These are phyloP conservation scores for Firmiana major DNA, from an alignment of 345 rosid species.

Conservation along the genomic window DNA sequence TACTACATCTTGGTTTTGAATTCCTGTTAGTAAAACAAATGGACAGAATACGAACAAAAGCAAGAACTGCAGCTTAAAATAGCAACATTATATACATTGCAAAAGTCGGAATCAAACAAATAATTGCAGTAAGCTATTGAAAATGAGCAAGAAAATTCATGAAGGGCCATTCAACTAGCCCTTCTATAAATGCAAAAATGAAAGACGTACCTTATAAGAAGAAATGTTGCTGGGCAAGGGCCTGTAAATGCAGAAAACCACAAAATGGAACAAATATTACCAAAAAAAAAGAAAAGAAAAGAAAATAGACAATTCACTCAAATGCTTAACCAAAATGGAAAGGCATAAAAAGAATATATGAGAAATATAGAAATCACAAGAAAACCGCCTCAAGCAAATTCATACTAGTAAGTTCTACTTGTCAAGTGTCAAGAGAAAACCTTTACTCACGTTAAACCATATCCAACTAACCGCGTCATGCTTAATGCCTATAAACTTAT, in stretches of 20 bases:
- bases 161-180: background rate
- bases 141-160: background rate
- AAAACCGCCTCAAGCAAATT: background rate
- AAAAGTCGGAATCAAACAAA: background rate
- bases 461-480: background rate
- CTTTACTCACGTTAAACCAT: background rate
- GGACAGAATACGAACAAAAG: background rate
- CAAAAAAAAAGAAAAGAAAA: background rate
- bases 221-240: slow-evolving; percentile 85
- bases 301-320: background rate
- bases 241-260: slow-evolving; percentile 33
- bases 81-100: background rate
- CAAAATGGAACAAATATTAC: background rate
- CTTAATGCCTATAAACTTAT: background rate
- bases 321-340: background rate
- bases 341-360: background rate
- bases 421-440: background rate
- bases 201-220: slow-evolving; percentile 71
- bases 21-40: background rate
- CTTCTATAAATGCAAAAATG: background rate
- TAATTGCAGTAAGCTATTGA: background rate
- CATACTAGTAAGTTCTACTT: background rate
- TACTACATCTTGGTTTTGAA: background rate
- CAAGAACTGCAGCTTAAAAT: background rate
- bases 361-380: too few species aligned